Conservation (phyloP, 2,329 filamentous ascomycete species). For the Dothideomycetidae sp. region DNA sequence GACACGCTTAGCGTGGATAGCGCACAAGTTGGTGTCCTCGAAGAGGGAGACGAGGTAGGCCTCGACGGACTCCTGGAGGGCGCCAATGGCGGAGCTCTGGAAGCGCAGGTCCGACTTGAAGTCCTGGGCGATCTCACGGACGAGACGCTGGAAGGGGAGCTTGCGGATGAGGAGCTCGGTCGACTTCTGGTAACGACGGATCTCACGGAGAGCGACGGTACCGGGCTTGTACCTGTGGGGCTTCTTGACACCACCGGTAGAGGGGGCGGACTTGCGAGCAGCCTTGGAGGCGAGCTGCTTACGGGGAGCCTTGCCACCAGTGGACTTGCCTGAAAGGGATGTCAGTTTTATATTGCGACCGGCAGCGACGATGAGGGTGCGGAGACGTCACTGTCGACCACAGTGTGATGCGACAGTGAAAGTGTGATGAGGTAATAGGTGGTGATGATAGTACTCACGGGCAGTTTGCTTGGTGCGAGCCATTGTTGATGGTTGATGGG, state of each 20-base stretch:
- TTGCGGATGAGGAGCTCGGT: conserved; percentile 77
- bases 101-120: conserved; percentile 65
- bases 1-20: conserved; percentile 89
- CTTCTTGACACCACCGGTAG: conserved; percentile 60
- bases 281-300: conserved; percentile 99
- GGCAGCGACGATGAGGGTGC: conserved; percentile 8
- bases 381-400: background rate
- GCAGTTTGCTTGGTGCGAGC: conserved; percentile 43
- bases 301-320: conserved; percentile 57
- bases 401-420: conserved; percentile 11
- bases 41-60: conserved; percentile 94
- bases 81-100: conserved; percentile 90
- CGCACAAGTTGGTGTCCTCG: conserved; percentile 89
- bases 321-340: conserved; percentile 49
- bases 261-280: conserved; percentile 93
- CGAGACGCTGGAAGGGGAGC: conserved; percentile 65
- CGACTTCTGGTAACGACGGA: conserved; percentile 75
- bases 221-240: conserved; percentile 41
- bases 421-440: conserved; percentile 14
- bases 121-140: conserved; percentile 58
- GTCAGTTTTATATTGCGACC: conserved; percentile 20
- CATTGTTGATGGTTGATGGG: conserved; percentile 29
- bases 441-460: conserved; percentile 30
- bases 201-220: conserved; percentile 80
- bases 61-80: conserved; percentile 89